Conservation (phyloP, 768 basidiomycete species). For the Hortiboletus campestris region DNA sequence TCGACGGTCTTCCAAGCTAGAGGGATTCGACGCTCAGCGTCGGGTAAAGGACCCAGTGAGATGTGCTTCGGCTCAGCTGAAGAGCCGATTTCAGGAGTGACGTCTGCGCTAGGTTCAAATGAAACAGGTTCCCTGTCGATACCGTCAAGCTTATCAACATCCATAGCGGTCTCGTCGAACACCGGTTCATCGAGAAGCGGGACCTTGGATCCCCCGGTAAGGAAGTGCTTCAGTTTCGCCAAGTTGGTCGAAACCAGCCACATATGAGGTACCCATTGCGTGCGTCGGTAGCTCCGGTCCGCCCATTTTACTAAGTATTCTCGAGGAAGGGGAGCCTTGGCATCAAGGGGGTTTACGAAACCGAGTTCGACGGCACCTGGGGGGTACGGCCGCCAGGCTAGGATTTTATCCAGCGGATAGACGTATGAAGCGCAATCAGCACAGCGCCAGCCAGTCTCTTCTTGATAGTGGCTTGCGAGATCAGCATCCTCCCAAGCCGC, state of each 20-base stretch:
- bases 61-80: slow-evolving; percentile 27
- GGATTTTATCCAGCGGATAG: slow-evolving; percentile 74
- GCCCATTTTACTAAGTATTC: slow-evolving; percentile 94
- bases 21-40: slow-evolving; percentile 77
- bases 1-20: slow-evolving; percentile 86
- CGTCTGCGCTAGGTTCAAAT: slow-evolving; percentile 44
- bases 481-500: slow-evolving; percentile 36
- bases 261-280: slow-evolving; percentile 90
- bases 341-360: slow-evolving; percentile 41
- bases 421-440: slow-evolving; percentile 73
- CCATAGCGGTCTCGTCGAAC: slow-evolving; percentile 20
- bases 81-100: slow-evolving; percentile 33
- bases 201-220: slow-evolving; percentile 65
- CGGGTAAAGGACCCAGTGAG: slow-evolving; percentile 45
- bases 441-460: slow-evolving; percentile 60
- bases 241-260: slow-evolving; percentile 74
- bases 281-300: slow-evolving; percentile 71
- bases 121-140: slow-evolving; percentile 19
- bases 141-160: slow-evolving; percentile 29
- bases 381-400: slow-evolving; percentile 90
- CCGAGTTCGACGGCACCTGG: slow-evolving; percentile 55
- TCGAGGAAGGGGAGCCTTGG: slow-evolving; percentile 67
- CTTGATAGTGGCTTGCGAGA: slow-evolving; percentile 64
- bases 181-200: slow-evolving; percentile 55
- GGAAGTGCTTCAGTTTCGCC: slow-evolving; percentile 75